Evolutionary conservation across 78 protist species (phyloP).

Genomic region (Dictyostelium capitatum): DNA sequence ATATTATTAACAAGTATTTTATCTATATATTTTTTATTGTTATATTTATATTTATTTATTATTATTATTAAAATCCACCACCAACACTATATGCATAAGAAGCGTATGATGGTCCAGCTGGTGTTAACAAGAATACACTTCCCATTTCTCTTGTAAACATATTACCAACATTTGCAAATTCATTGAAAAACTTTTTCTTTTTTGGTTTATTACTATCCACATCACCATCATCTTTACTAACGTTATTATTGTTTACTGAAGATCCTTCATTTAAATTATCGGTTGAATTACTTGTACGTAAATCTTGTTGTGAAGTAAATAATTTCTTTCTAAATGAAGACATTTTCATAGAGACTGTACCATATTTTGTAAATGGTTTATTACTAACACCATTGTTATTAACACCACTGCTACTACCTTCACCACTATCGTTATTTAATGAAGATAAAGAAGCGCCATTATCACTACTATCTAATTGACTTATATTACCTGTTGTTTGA

Average conservation of each 20-base stretch:
- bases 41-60: background rate
- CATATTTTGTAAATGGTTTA: slow-evolving; percentile 14
- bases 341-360: slow-evolving; percentile 31
- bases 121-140: slow-evolving; percentile 40
- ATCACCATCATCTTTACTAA: background rate
- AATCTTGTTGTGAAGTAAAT: slow-evolving; percentile 2
- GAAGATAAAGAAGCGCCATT: too few species aligned
- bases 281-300: background rate
- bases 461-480: background rate
- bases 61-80: slow-evolving; percentile 6
- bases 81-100: slow-evolving; percentile 2
- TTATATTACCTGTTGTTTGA: background rate
- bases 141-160: slow-evolving; percentile 43
- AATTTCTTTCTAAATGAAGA: slow-evolving; percentile 45
- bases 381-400: background rate
- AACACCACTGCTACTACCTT: background rate
- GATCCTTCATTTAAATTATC: background rate
- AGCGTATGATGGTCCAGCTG: background rate
- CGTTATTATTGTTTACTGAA: background rate
- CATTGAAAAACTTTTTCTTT: slow-evolving; percentile 27
- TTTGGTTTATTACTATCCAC: background rate
- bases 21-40: too few species aligned
- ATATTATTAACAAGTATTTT: too few species aligned
- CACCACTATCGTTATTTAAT: background rate
- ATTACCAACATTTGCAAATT: background rate